A percentile compares a stretch with the other conserved stretches of the same genome.
Evolutionary conservation across 179 eudicot genomes (phyloP).

Genomic region (Kewa caespitosa): DNA sequence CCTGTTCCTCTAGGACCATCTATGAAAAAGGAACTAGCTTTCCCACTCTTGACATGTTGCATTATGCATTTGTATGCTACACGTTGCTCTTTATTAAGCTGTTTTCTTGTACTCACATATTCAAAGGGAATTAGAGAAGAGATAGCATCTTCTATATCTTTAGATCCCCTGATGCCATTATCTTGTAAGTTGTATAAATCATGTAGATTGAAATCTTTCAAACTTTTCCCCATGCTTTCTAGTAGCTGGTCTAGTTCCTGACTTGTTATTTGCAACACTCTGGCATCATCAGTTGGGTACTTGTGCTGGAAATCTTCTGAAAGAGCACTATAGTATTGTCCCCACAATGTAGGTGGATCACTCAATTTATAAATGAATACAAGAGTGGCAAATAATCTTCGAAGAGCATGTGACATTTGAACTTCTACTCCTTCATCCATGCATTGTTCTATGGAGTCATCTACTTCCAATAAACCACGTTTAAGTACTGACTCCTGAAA

Average conservation of each 20-base stretch:
- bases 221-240: neutral
- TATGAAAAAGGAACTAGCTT: slow-evolving; percentile 8
- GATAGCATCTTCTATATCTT: neutral
- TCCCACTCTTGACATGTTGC: neutral
- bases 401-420: neutral
- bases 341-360: neutral
- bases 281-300: neutral
- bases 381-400: neutral
- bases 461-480: neutral
- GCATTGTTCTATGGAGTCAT: neutral
- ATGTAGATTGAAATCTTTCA: neutral
- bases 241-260: neutral
- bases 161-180: neutral
- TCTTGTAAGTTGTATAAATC: neutral
- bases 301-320: neutral
- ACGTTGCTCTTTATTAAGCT: neutral
- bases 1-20: slow-evolving; percentile 3
- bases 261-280: neutral
- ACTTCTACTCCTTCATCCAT: neutral
- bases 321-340: neutral
- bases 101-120: neutral
- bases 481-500: neutral
- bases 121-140: neutral
- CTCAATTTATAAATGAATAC: neutral
- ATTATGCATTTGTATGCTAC: neutral